Conservation (phyloP, 2,329 filamentous ascomycete genomes). For the Pseudocercospora cruenta region DNA sequence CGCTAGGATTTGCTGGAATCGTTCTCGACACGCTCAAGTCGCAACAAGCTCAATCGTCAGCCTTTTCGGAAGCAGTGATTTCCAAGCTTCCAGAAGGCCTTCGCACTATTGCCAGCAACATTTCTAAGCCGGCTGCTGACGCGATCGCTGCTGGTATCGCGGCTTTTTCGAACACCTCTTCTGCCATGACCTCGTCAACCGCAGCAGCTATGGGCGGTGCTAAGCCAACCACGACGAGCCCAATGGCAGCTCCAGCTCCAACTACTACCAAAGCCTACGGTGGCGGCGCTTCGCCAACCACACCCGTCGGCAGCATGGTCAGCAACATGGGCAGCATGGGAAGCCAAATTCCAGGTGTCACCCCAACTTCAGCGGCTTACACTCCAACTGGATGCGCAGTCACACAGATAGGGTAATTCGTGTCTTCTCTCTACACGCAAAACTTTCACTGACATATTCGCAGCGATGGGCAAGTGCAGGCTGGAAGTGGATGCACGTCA, state of each 20-base stretch:
- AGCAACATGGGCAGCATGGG: background rate
- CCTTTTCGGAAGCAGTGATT: slow-evolving; percentile 17
- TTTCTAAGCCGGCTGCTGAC: slow-evolving; percentile 19
- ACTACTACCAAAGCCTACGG: slow-evolving; percentile 9
- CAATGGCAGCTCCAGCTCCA: slow-evolving; percentile 5
- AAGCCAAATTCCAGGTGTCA: slow-evolving; percentile 10
- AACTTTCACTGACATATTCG: background rate
- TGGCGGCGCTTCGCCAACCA: background rate
- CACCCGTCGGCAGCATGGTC: background rate
- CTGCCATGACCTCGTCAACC: background rate
- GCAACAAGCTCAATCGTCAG: slow-evolving; percentile 15
- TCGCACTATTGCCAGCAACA: slow-evolving; percentile 10
- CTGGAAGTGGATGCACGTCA: background rate
- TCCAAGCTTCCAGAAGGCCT: slow-evolving; percentile 19
- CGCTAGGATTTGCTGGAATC: slow-evolving; percentile 10
- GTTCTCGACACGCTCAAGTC: slow-evolving; percentile 18
- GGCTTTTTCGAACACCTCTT: slow-evolving; percentile 10
- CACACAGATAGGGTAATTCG: background rate
- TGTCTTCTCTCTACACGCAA: background rate
- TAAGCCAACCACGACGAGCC: slow-evolving; percentile 6
- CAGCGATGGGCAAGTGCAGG: background rate
- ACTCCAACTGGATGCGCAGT: background rate
- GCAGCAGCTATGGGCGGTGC: background rate
- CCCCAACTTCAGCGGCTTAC: slow-evolving; percentile 7
- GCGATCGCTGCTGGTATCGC: slow-evolving; percentile 14